Evolutionary conservation across 805 yeast genomes (phyloP).

Genomic region (Kazachstania kunashirensis): DNA sequence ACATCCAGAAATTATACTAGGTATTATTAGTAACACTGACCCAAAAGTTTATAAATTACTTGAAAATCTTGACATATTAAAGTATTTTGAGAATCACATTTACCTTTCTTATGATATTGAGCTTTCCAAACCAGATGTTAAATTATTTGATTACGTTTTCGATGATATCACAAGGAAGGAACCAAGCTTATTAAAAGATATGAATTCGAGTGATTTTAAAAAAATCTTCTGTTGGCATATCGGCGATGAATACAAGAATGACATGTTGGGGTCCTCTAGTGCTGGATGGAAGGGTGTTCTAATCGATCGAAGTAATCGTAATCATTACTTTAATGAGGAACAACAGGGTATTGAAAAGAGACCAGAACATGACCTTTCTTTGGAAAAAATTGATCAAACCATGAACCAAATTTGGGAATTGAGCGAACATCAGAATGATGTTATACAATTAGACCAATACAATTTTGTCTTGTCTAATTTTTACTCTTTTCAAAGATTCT

Average conservation of each 20-base stretch:
- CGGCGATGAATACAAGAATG: constrained; percentile 54
- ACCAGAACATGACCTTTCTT: constrained; percentile 15
- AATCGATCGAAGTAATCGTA: constrained; percentile 37
- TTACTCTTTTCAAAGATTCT: constrained; percentile 6
- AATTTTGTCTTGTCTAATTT: constrained; percentile 21
- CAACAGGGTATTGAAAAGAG: constrained; percentile 4
- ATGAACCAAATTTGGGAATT: constrained; percentile 14
- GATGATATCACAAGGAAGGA: constrained; percentile 20
- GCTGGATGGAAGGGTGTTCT: constrained; percentile 58
- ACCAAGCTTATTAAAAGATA: constrained; percentile 11
- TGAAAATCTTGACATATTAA: constrained; percentile 36
- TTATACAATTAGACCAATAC: constrained; percentile 13
- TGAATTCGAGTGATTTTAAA: constrained; percentile 11
- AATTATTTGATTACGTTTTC: constrained; percentile 37
- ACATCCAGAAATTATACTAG: constrained; percentile 30
- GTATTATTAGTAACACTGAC: constrained; percentile 56
- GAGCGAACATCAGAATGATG: constrained; percentile 12
- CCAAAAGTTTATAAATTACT: constrained; percentile 39
- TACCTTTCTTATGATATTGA: constrained; percentile 52
- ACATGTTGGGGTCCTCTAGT: constrained; percentile 39
- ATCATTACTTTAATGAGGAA: constrained; percentile 17
- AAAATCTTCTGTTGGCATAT: constrained; percentile 45
- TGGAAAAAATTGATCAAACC: constrained; percentile 23
- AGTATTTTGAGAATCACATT: constrained; percentile 34
- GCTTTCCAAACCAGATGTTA: constrained; percentile 40